Percentiles rank a stretch among this genome's conserved stretches.
These are phyloP conservation scores for Rhizopogon vinicolor DNA, from an alignment of 768 basidiomycete genomes.

Conservation along the genomic window DNA sequence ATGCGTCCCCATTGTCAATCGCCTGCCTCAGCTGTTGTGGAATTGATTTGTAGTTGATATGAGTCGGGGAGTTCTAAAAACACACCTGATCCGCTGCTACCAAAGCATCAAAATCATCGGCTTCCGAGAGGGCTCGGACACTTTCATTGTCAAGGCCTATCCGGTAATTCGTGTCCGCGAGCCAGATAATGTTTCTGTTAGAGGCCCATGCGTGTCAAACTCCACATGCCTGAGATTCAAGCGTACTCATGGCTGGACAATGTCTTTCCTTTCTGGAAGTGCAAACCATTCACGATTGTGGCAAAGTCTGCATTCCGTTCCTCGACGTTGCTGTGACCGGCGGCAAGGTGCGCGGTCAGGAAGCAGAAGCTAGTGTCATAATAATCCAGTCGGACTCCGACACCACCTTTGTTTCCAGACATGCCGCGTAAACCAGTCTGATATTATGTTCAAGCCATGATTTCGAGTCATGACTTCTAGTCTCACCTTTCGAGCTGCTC, in stretches of 20 bases:
- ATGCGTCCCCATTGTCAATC: constrained; percentile 71
- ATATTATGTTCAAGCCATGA: constrained; percentile 1
- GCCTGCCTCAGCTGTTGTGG: constrained; percentile 58
- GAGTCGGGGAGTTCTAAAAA: neutral
- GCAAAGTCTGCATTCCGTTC: constrained; percentile 91
- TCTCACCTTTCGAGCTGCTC: constrained; percentile 81
- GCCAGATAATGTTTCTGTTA: constrained; percentile 86
- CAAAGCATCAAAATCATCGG: constrained; percentile 67
- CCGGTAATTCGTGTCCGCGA: constrained; percentile 95
- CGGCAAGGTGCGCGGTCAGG: constrained; percentile 92
- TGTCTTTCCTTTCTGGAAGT: constrained; percentile 86
- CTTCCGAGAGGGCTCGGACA: constrained; percentile 62
- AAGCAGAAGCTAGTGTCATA: constrained; percentile 93
- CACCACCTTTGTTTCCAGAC: constrained; percentile 97
- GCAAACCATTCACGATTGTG: constrained; percentile 79
- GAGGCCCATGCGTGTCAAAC: constrained; percentile 2
- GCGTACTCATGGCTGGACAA: constrained; percentile 88
- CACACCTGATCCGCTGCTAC: constrained; percentile 83
- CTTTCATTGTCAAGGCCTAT: constrained; percentile 82
- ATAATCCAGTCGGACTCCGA: constrained; percentile 89
- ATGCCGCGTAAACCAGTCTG: constrained; percentile 90
- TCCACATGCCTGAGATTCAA: neutral
- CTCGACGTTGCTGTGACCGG: constrained; percentile 86
- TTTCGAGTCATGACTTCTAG: neutral
- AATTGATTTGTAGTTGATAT: constrained; percentile 2